Percentiles rank a stretch among this genome's conserved stretches.
Evolutionary conservation across 1,284 basidiomycete genomes (phyloP).

Genomic region (Microbotryomycetes sp.): DNA sequence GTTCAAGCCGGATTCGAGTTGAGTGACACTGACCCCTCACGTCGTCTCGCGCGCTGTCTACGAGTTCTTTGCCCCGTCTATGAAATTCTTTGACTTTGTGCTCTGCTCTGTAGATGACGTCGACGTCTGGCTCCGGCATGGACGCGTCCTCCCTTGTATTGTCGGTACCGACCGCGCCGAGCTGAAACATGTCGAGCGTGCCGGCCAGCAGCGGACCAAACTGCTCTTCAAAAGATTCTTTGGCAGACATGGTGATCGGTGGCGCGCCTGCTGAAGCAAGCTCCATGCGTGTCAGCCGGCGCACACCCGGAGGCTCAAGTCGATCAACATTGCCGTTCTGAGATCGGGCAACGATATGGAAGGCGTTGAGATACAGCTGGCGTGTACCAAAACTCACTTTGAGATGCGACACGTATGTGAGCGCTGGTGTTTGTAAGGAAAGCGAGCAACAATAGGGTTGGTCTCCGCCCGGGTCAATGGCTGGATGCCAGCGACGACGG

Average conservation of each 20-base stretch:
- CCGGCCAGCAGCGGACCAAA: conserved; percentile 18
- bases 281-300: background rate
- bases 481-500: background rate
- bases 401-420: too few species aligned
- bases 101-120: conserved; percentile 14
- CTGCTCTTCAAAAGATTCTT: conserved; percentile 13
- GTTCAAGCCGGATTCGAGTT: background rate
- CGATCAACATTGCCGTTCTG: too few species aligned
- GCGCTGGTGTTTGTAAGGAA: too few species aligned
- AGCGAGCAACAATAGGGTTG: too few species aligned
- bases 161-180: background rate
- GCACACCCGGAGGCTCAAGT: background rate
- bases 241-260: background rate
- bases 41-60: conserved; percentile 25
- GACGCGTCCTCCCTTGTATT: background rate
- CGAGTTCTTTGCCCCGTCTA: conserved; percentile 5
- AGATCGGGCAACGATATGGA: too few species aligned
- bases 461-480: background rate
- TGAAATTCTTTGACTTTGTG: conserved; percentile 11
- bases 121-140: conserved; percentile 14
- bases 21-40: conserved; percentile 21
- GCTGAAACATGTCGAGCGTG: conserved; percentile 14
- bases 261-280: background rate
- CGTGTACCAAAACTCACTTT: too few species aligned
- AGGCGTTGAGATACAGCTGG: too few species aligned